Evolutionary conservation across 2,329 filamentous ascomycete genomes (phyloP).

Genomic region (Colletotrichum karsti): DNA sequence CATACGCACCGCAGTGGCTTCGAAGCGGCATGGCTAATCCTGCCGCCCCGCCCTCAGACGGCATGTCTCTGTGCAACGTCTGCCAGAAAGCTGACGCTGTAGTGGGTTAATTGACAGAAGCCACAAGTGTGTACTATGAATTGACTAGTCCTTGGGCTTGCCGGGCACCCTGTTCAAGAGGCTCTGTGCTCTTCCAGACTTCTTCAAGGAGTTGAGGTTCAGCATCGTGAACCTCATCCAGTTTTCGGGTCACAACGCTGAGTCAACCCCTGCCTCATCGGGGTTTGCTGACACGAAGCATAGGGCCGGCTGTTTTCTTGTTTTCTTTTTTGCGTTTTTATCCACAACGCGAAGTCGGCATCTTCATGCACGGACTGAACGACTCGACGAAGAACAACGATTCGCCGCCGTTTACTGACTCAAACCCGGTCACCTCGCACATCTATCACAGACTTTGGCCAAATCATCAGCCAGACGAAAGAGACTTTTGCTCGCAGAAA

Average conservation of each 20-base stretch:
- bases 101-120: constrained; percentile 20
- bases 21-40: neutral
- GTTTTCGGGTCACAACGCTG: neutral
- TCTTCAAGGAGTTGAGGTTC: constrained; percentile 5
- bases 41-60: neutral
- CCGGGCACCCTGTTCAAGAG: neutral
- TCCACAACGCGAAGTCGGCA: neutral
- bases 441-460: neutral
- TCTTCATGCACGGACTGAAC: neutral
- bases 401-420: constrained; percentile 2
- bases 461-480: constrained; percentile 18
- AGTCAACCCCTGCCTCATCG: neutral
- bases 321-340: too few relatives aligned
- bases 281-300: neutral
- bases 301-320: neutral
- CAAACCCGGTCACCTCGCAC: constrained; percentile 3
- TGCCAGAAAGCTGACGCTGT: constrained; percentile 13
- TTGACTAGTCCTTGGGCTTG: neutral
- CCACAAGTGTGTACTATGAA: constrained; percentile 7
- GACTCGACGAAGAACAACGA: neutral
- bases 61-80: neutral
- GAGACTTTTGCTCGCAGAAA: constrained; percentile 2
- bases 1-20: neutral
- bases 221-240: constrained; percentile 3
- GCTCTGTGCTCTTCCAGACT: neutral